Percentiles rank a stretch among this genome's conserved stretches.
Evolutionary conservation across 179 eudicot species (phyloP).

Genomic region (Pouteria campechiana): DNA sequence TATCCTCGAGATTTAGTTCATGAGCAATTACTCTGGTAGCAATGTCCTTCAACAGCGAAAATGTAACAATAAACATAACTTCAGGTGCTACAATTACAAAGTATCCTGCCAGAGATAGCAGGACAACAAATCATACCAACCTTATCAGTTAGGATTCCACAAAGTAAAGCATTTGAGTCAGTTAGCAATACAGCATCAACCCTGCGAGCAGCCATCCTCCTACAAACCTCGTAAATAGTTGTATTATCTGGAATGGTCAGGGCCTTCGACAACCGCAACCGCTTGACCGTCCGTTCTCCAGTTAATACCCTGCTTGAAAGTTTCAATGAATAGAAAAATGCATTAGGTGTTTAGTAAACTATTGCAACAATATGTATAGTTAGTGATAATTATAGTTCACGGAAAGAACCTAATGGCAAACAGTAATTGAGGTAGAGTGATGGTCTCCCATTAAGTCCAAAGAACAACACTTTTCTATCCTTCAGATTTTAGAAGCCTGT

Average conservation of each 20-base stretch:
- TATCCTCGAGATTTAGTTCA: slow-evolving; percentile 78
- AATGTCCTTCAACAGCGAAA: slow-evolving; percentile 53
- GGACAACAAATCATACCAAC: no score
- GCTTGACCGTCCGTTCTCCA: slow-evolving; percentile 87
- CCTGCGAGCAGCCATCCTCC: slow-evolving; percentile 80
- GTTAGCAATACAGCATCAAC: slow-evolving; percentile 92
- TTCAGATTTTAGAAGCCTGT: no score
- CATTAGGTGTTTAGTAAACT: no score
- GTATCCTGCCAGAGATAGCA: not conserved
- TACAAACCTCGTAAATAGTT: slow-evolving; percentile 80
- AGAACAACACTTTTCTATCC: no score
- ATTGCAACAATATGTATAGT: no score
- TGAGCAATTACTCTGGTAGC: slow-evolving; percentile 81
- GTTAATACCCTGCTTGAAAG: slow-evolving; percentile 53
- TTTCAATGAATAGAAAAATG: no score
- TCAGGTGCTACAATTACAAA: no score
- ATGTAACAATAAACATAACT: no score
- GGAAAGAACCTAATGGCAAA: no score
- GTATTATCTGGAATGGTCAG: slow-evolving; percentile 90
- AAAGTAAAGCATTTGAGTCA: slow-evolving; percentile 86
- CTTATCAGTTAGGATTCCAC: slow-evolving; percentile 97
- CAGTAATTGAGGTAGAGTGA: no score
- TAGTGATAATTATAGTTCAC: no score
- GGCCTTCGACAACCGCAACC: slow-evolving; percentile 86
- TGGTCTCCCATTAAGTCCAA: no score